Evolutionary conservation across 2,329 filamentous ascomycete species (phyloP), one percentile per base, ranked within the genome.

Genomic region (Calonectria hongkongensis): DNA sequence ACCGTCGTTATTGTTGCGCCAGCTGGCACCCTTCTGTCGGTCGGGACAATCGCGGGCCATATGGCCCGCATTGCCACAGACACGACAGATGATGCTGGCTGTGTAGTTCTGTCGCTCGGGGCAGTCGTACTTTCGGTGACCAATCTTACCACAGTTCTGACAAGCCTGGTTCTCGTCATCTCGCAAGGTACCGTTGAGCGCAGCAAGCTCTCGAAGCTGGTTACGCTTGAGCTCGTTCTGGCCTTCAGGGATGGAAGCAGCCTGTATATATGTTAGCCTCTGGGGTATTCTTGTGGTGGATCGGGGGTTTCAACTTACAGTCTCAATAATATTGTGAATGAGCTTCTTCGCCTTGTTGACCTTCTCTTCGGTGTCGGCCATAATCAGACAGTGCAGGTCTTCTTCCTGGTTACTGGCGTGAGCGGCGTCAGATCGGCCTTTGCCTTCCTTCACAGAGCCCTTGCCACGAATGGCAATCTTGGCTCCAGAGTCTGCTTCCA

Each of bases 351-450:
- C 97, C 87, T 98, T 99, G 89, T 98, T 98, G 84, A 99, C 96
- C 88, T 99, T 99, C 75, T 99, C 97, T 88, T 99, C 97, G 45
- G 96, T 98, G 83, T 99, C 97, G 82, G 97, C 97, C 97, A 99
- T 99, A 87, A 99, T 98, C 84, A 99, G 89, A 86, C 97, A 99
- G 87, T 99, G 97, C 71, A 99, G 90, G 85, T 99, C 97, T 87
- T 99, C 97, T 89, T 99, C 97, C 90, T 99, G 97, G 89, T 99
- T 99, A 91, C 97, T 98, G 85, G 96, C 95, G 87, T 99, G 97
- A 88, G 97, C 97, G 81, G 97, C 97, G 86, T 99, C 97, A 88
- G 97, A 98, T 79, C 97, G 95, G 79, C 97, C 97, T 86, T 99
- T 99, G 89, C 97, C 97, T 91, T 99, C 97, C 87, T 99, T 99